A percentile compares a stretch with the other conserved stretches of the same genome.
Conservation (phyloP, 2,329 filamentous ascomycete genomes). For the Acrodontium crateriforme region DNA sequence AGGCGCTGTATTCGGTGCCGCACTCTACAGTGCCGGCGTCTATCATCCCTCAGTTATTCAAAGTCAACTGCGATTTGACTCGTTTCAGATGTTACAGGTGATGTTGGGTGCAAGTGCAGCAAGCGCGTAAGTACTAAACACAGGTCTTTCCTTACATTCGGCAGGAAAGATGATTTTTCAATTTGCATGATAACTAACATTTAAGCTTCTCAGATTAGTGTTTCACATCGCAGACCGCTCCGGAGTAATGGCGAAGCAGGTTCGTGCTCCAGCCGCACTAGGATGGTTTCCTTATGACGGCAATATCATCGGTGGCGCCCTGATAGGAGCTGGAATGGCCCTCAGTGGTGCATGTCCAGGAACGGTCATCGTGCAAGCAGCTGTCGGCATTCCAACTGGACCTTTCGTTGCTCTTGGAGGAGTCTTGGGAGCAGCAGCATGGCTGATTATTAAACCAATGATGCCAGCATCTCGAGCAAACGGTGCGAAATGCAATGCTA, state of each 20-base stretch:
- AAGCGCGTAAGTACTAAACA: conserved; percentile 42
- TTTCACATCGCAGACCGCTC: conserved; percentile 20
- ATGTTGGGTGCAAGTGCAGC: conserved; percentile 50
- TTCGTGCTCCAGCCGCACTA: conserved; percentile 39
- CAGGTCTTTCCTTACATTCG: too few relatives aligned
- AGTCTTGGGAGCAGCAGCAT: conserved; percentile 34
- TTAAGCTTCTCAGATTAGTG: conserved; percentile 24
- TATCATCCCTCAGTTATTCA: conserved; percentile 44
- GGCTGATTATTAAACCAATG: background rate
- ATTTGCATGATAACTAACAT: conserved; percentile 1
- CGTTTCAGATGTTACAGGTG: conserved; percentile 53
- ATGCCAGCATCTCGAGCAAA: background rate
- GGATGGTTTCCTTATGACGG: conserved; percentile 47
- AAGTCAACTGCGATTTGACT: conserved; percentile 44
- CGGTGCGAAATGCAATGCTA: background rate
- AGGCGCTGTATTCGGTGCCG: conserved; percentile 48
- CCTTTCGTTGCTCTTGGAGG: conserved; percentile 29
- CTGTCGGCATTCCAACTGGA: conserved; percentile 36
- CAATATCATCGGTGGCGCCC: conserved; percentile 48
- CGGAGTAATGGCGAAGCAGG: conserved; percentile 11
- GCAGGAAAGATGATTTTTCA: background rate
- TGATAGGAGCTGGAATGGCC: conserved; percentile 54
- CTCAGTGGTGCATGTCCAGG: conserved; percentile 53
- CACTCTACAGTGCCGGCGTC: conserved; percentile 47
- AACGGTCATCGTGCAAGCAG: conserved; percentile 48